phyloP scores from a whole-genome alignment of 441 rosid genomes.

The Corymbia citriodora region DNA sequence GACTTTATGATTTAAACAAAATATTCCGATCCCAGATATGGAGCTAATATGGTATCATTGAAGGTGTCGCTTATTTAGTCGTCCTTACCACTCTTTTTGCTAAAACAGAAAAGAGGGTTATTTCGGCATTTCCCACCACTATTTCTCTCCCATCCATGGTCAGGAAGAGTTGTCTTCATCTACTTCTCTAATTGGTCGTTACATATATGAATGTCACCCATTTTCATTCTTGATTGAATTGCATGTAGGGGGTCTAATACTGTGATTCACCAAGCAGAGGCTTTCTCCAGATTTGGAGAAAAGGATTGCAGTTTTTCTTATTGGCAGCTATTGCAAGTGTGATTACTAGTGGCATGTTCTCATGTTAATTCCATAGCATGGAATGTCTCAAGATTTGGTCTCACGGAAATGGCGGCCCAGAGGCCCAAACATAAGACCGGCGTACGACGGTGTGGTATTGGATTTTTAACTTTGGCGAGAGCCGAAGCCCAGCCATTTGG shows the following conservation, averaged over 20 bases:
- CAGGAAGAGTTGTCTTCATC: not conserved
- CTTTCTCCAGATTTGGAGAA: not conserved
- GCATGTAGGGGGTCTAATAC: not conserved
- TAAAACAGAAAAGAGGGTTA: not conserved
- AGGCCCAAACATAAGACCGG: not conserved
- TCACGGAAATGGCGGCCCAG: not conserved
- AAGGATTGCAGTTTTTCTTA: not conserved
- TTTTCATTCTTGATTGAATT: not conserved
- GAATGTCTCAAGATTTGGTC: not conserved
- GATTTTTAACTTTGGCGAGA: not conserved
- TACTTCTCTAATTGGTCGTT: no score
- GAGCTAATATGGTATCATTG: not conserved
- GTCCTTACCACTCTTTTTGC: not conserved
- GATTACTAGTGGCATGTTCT: not conserved
- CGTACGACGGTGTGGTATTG: not conserved
- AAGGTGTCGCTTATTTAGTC: not conserved
- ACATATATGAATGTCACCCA: not conserved
- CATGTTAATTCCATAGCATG: not conserved
- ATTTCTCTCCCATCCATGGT: not conserved
- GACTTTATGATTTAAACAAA: not conserved
- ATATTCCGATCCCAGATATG: not conserved
- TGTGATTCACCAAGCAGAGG: not conserved
- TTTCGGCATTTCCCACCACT: not conserved
- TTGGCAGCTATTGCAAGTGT: not conserved
- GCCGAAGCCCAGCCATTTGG: not conserved